Percentiles rank a stretch among this genome's conserved stretches.
Conservation (phyloP, 1,284 basidiomycete species). For the Naganishia albida region DNA sequence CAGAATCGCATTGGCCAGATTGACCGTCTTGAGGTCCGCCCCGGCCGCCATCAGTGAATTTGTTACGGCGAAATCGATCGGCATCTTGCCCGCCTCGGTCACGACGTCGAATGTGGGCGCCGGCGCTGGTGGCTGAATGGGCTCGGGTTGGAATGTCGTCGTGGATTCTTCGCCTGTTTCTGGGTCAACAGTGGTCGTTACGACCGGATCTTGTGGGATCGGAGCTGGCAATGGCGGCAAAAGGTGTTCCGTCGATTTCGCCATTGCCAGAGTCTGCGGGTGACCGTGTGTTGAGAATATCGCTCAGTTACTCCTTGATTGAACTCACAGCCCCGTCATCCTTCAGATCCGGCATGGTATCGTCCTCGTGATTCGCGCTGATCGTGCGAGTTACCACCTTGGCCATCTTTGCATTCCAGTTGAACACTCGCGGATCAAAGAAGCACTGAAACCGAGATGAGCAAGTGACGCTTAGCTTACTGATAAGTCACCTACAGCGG, state of each 20-base stretch:
- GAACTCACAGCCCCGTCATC: conserved; percentile 49
- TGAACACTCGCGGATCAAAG: conserved; percentile 87
- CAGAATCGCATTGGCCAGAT: conserved; percentile 83
- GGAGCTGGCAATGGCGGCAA: conserved; percentile 51
- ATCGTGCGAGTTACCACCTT: conserved; percentile 40
- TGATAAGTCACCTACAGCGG: conserved; percentile 66
- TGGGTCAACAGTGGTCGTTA: conserved; percentile 27
- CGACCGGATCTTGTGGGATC: conserved; percentile 30
- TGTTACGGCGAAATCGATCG: conserved; percentile 91
- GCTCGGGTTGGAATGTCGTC: conserved; percentile 32
- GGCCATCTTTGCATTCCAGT: conserved; percentile 73
- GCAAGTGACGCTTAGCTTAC: background rate
- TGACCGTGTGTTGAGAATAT: background rate
- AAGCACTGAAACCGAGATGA: conserved; percentile 63
- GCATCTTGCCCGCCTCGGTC: conserved; percentile 84
- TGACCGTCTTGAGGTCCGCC: conserved; percentile 84
- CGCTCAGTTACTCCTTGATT: background rate
- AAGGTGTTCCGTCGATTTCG: conserved; percentile 79
- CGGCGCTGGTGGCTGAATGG: conserved; percentile 23
- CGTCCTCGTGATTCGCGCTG: conserved; percentile 47
- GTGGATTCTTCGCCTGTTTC: conserved; percentile 31
- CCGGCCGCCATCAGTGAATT: conserved; percentile 82
- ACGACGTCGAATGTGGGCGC: conserved; percentile 64
- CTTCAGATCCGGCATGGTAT: conserved; percentile 52
- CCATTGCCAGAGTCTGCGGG: conserved; percentile 58